Evolutionary conservation across 495 filamentous ascomycete species (phyloP).

Genomic region (Penicillium arizonense): DNA sequence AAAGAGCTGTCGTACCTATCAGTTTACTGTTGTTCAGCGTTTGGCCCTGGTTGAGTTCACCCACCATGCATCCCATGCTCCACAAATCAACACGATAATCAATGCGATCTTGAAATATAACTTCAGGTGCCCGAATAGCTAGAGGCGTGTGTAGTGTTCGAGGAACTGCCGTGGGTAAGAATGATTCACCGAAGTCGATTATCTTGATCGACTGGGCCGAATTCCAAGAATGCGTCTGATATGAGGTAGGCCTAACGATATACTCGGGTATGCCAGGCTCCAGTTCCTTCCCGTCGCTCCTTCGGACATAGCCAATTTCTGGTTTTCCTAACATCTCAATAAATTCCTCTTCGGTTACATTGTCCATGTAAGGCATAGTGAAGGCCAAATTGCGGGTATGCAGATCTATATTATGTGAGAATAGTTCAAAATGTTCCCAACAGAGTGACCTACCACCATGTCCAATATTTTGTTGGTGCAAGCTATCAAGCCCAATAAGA

Average conservation of each 20-base stretch:
- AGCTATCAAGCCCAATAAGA: constrained; percentile 34
- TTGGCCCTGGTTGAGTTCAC: constrained; percentile 8
- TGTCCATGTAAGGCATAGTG: constrained; percentile 18
- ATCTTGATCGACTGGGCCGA: constrained; percentile 26
- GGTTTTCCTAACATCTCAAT: constrained; percentile 36
- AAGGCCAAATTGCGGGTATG: constrained; percentile 51
- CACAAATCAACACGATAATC: constrained; percentile 46
- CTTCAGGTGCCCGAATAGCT: constrained; percentile 39
- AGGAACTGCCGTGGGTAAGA: constrained; percentile 24
- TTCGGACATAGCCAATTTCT: constrained; percentile 30
- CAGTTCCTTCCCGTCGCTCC: constrained; percentile 30
- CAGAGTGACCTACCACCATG: constrained; percentile 37
- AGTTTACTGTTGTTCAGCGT: constrained; percentile 3
- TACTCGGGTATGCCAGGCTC: constrained; percentile 33
- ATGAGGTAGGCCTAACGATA: constrained; percentile 30
- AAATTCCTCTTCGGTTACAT: constrained; percentile 26
- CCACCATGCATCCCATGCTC: constrained; percentile 41
- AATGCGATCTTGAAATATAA: constrained; percentile 37
- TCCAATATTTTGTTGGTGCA: constrained; percentile 42
- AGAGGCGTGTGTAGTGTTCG: constrained; percentile 33
- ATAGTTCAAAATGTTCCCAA: constrained; percentile 8
- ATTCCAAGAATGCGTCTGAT: constrained; percentile 18
- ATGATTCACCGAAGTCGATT: constrained; percentile 47
- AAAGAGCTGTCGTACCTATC: constrained; percentile 32
- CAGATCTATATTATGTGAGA: constrained; percentile 34